phyloP scores from a whole-genome alignment of 2,329 filamentous ascomycete genomes.

The Pseudogymnoascus pannorum region DNA sequence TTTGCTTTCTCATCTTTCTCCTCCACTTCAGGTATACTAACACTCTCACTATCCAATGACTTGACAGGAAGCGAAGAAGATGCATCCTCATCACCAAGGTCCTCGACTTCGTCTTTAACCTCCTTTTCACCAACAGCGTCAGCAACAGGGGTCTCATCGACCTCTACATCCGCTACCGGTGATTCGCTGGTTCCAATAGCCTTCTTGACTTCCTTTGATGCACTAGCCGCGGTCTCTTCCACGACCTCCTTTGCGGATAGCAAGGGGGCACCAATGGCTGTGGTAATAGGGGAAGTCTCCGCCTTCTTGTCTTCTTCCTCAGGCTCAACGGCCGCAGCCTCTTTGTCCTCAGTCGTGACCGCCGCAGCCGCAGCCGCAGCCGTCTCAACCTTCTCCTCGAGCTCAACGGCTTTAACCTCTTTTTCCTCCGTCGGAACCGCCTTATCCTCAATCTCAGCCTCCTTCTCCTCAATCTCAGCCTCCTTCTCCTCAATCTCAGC shows the following conservation, averaged over 20 bases:
- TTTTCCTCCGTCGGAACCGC: no score
- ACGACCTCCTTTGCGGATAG: slow-evolving; percentile 1
- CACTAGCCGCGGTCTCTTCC: background rate
- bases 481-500: background rate
- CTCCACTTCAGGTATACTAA: background rate
- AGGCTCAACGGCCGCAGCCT: background rate
- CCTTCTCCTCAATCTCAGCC: background rate
- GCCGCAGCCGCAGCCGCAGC: background rate
- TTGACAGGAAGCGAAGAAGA: background rate
- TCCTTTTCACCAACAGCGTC: no score
- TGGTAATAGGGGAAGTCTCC: background rate
- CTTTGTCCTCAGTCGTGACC: background rate
- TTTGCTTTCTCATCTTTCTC: background rate
- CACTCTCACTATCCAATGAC: background rate
- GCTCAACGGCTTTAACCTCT: no score
- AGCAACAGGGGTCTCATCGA: background rate
- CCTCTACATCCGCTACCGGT: background rate
- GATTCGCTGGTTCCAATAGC: background rate
- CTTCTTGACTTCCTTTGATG: slow-evolving; percentile 1
- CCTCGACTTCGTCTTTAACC: background rate
- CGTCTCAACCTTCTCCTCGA: background rate
- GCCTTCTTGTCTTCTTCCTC: background rate
- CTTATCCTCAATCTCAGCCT: background rate
- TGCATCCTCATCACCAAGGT: background rate
- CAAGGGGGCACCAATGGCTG: background rate